Percentiles rank a stretch among this genome's conserved stretches.
These are phyloP conservation scores for Macrolepiota dolichaula DNA, from an alignment of 768 basidiomycete species.

Conservation along the genomic window DNA sequence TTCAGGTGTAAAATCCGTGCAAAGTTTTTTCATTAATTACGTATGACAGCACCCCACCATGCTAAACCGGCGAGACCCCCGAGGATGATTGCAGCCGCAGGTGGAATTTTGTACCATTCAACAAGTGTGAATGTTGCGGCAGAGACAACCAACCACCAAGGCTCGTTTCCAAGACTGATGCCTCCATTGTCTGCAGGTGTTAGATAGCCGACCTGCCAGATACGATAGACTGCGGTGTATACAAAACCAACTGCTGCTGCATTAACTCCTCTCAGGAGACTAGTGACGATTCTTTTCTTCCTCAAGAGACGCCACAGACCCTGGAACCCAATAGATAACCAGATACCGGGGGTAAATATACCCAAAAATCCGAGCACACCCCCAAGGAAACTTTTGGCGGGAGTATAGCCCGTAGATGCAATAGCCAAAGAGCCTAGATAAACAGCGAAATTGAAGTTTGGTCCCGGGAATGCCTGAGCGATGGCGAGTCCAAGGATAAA, in stretches of 20 bases:
- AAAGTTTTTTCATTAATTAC: neutral
- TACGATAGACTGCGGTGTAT: conserved; percentile 36
- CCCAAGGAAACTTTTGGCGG: conserved; percentile 32
- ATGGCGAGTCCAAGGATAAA: conserved; percentile 53
- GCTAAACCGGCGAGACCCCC: conserved; percentile 38
- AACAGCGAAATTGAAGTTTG: conserved; percentile 54
- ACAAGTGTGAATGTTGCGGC: conserved; percentile 35
- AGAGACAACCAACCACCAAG: conserved; percentile 47
- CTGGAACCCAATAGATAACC: conserved; percentile 33
- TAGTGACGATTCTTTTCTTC: conserved; percentile 24
- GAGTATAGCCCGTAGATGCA: conserved; percentile 5
- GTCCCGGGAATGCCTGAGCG: conserved; percentile 47
- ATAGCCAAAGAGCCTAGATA: conserved; percentile 47
- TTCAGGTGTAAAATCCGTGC: neutral
- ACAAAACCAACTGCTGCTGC: conserved; percentile 41
- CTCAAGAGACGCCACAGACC: conserved; percentile 30
- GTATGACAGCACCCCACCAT: conserved; percentile 37
- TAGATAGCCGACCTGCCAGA: conserved; percentile 36
- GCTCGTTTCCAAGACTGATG: conserved; percentile 32
- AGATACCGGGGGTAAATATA: conserved; percentile 47
- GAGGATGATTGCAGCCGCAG: conserved; percentile 34
- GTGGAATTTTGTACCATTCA: conserved; percentile 36
- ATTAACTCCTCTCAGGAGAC: conserved; percentile 35
- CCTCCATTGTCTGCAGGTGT: conserved; percentile 23
- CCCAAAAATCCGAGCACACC: conserved; percentile 45